A percentile compares a stretch with the other conserved stretches of the same genome.
Conservation (phyloP, 2,329 filamentous ascomycete species). For the Uncinocarpus reesii region DNA sequence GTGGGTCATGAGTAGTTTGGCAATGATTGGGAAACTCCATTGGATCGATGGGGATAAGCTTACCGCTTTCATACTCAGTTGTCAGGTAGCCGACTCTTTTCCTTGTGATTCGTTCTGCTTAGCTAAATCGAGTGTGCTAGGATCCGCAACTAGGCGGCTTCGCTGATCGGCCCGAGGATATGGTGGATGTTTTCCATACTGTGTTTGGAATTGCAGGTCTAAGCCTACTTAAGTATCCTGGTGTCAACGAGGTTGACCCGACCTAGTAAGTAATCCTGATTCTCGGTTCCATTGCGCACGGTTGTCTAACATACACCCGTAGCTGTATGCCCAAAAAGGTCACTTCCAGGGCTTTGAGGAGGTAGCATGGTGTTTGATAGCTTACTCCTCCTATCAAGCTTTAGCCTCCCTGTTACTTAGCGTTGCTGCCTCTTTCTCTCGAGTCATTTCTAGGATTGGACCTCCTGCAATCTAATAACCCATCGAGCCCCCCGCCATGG, state of each 20-base stretch:
- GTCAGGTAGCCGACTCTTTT: slow-evolving; percentile 48
- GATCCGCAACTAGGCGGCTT: slow-evolving; percentile 76
- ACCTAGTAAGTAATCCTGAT: slow-evolving; percentile 54
- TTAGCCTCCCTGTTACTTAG: not conserved
- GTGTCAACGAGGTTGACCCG: slow-evolving; percentile 70
- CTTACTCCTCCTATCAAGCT: not conserved
- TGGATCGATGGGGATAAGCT: slow-evolving; percentile 87
- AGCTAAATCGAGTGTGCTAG: slow-evolving; percentile 23
- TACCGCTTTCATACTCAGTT: slow-evolving; percentile 69
- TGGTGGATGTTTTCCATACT: slow-evolving; percentile 97
- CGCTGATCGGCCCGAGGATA: slow-evolving; percentile 80
- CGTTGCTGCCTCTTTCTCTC: not conserved
- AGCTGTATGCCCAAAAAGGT: slow-evolving; percentile 63
- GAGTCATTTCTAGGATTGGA: slow-evolving; percentile 11
- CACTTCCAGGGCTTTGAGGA: slow-evolving; percentile 48
- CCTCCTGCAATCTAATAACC: slow-evolving; percentile 64
- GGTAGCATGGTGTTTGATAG: slow-evolving; percentile 22
- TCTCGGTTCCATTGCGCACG: not conserved
- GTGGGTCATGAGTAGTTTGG: slow-evolving; percentile 91
- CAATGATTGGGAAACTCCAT: slow-evolving; percentile 75
- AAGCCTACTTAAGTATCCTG: slow-evolving; percentile 69
- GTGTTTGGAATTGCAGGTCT: slow-evolving; percentile 79
- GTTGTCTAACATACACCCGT: slow-evolving; percentile 8
- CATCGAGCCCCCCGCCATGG: slow-evolving; percentile 43
- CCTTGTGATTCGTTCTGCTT: not conserved